These are phyloP conservation scores for Erythrobasidium hasegawianum DNA, from an alignment of 1,284 basidiomycete species.

Conservation along the genomic window DNA sequence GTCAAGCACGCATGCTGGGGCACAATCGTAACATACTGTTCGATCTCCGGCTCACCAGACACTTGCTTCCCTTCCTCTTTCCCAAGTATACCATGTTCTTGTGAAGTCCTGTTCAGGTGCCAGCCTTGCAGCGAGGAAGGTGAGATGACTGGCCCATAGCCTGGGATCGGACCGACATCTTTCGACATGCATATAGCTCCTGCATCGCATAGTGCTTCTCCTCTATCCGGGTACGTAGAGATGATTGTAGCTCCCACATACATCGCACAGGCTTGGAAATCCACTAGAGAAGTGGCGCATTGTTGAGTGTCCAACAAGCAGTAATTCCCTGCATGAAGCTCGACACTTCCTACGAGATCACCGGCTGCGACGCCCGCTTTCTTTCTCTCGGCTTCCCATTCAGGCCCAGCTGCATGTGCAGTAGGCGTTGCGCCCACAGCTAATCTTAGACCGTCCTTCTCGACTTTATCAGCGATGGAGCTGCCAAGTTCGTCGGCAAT, in stretches of 20 bases:
- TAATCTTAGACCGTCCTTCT: constrained; percentile 56
- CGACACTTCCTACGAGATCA: constrained; percentile 45
- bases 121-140: constrained; percentile 58
- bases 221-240: constrained; percentile 69
- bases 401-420: constrained; percentile 65
- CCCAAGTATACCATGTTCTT: constrained; percentile 43
- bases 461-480: background rate
- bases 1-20: constrained; percentile 63
- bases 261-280: constrained; percentile 60
- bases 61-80: background rate
- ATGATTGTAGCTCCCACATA: constrained; percentile 68
- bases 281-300: constrained; percentile 65
- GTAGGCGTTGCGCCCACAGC: constrained; percentile 81
- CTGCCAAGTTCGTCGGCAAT: constrained; percentile 5
- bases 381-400: constrained; percentile 45
- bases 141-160: constrained; percentile 61
- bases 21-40: constrained; percentile 58
- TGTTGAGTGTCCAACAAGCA: constrained; percentile 80
- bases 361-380: constrained; percentile 30
- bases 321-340: constrained; percentile 63
- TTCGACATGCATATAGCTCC: constrained; percentile 81
- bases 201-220: constrained; percentile 68
- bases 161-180: constrained; percentile 68
- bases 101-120: constrained; percentile 67
- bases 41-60: constrained; percentile 49